phyloP scores from a whole-genome alignment of 2,329 filamentous ascomycete genomes.

The Lasiodiplodia sp. region DNA sequence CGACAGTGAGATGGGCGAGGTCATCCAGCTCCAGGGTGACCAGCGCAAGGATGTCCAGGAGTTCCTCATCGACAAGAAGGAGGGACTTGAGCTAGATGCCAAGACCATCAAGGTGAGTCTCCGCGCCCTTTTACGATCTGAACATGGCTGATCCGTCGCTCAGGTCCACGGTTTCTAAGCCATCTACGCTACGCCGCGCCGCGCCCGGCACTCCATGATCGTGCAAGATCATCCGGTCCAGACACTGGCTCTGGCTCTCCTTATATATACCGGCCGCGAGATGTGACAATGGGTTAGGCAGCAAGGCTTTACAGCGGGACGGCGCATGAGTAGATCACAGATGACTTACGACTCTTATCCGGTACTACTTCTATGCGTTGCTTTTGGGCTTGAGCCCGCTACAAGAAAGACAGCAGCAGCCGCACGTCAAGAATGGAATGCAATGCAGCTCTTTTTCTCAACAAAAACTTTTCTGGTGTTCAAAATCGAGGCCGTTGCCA shows the following conservation, averaged over 20 bases:
- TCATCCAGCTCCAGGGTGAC: conserved; percentile 99
- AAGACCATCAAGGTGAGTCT: conserved; percentile 90
- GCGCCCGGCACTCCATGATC: conserved; percentile 18
- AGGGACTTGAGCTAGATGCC: conserved; percentile 89
- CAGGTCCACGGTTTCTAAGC: conserved; percentile 70
- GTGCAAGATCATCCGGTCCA: conserved; percentile 3
- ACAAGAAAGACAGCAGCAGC: neutral
- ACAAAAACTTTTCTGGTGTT: neutral
- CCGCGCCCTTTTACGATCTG: neutral
- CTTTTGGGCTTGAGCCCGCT: conserved; percentile 9
- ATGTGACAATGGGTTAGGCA: conserved; percentile 1
- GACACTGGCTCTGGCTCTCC: conserved; percentile 13
- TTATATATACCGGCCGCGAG: neutral
- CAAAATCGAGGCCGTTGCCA: neutral
- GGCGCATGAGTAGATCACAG: neutral
- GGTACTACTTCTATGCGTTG: conserved; percentile 14
- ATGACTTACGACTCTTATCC: conserved; percentile 27
- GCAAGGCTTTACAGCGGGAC: conserved; percentile 10
- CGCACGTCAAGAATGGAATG: conserved; percentile 6
- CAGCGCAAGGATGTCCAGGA: conserved; percentile 99
- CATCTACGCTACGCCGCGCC: conserved; percentile 13
- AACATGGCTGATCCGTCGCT: neutral
- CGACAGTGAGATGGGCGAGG: conserved; percentile 96
- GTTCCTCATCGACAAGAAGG: conserved; percentile 95
- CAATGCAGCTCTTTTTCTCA: conserved; percentile 16